phyloP scores from a whole-genome alignment of 2,329 filamentous ascomycete species.

The Hymenoscyphus fructigenus region DNA sequence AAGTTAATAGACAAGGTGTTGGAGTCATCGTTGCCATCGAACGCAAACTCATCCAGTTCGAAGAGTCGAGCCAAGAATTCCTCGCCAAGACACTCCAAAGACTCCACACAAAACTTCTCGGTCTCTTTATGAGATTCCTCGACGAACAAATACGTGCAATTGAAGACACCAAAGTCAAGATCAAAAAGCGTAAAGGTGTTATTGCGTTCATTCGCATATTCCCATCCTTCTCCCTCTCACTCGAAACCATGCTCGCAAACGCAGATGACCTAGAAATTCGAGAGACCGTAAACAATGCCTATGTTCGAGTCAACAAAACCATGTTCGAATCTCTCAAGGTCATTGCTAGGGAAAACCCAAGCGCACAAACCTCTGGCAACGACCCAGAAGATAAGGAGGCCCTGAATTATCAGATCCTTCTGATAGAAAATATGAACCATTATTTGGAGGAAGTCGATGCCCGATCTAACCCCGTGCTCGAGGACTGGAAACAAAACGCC shows the following conservation, averaged over 20 bases:
- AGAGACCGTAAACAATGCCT: conserved; percentile 79
- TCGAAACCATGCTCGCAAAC: conserved; percentile 78
- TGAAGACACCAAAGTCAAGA: conserved; percentile 97
- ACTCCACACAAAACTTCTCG: conserved; percentile 70
- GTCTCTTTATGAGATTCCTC: conserved; percentile 82
- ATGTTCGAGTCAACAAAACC: conserved; percentile 82
- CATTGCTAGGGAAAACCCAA: conserved; percentile 73
- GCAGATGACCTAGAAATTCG: conserved; percentile 66
- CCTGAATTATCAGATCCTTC: conserved; percentile 92
- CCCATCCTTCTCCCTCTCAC: conserved; percentile 76
- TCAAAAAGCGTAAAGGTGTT: conserved; percentile 96
- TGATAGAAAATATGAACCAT: conserved; percentile 99
- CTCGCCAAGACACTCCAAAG: conserved; percentile 77
- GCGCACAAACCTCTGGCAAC: conserved; percentile 44
- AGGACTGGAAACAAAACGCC: conserved; percentile 80
- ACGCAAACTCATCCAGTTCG: conserved; percentile 72
- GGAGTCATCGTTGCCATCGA: conserved; percentile 82
- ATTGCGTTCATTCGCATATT: conserved; percentile 95
- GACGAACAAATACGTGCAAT: conserved; percentile 95
- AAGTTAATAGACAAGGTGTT: conserved; percentile 69
- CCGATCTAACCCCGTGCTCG: conserved; percentile 70
- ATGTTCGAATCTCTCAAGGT: conserved; percentile 98
- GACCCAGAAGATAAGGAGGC: conserved; percentile 92
- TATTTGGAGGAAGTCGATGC: conserved; percentile 89
- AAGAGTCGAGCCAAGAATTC: conserved; percentile 92